Evolutionary conservation across 225 moss, liverwort and hornwort genomes (phyloP), one percentile per base, ranked within the genome.

Genomic region (Takakia lepidozioides): DNA sequence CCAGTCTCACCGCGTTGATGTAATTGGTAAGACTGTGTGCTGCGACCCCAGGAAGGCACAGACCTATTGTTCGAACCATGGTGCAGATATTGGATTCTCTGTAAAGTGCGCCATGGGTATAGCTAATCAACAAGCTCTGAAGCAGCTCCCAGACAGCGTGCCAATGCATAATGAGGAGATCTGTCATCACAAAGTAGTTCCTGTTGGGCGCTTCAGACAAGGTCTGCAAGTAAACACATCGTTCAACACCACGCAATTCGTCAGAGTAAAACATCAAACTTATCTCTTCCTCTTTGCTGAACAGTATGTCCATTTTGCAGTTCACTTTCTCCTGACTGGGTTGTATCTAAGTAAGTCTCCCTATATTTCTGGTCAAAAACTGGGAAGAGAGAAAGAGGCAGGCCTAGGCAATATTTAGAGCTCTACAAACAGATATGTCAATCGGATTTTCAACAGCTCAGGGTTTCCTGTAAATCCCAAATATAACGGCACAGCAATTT

Each of bases 111-210:
- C 72, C 87, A 26, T 60, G 18, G 3, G 9, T 0, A 0, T 22
- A 43, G 7, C 52, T 5, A 17, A 81, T 0, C 15, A 45, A 0
- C 10, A 52, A 0, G 11, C 69, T 61, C 11, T 66, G 57, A 29
- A 66, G 1, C 3, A 87, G 40, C 60, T 87, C 87, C 83, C 71
- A 74, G 15, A 54, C 0, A 3, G 80, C 87, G 5, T 73, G 83
- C 22, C 69, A 0, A 28, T 72, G 74, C 61, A 80, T 61, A 2
- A 63, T 62, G 7, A 65, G 1, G 8, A 60, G 0, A 23, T 71
- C 13, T 14, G 20, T 19, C 0, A 67, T 0, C 0, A 28, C 34
- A 16, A 87, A 87, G 46, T 35, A 87, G 28, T 84, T 87, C 1
- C 35, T 66, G 39, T 87, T 66, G 0, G 87, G 87, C 48, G 47